Evolutionary conservation across 495 filamentous ascomycete genomes (phyloP), one percentile per base, ranked within the genome.

Genomic region (Annulohypoxylon nitens): DNA sequence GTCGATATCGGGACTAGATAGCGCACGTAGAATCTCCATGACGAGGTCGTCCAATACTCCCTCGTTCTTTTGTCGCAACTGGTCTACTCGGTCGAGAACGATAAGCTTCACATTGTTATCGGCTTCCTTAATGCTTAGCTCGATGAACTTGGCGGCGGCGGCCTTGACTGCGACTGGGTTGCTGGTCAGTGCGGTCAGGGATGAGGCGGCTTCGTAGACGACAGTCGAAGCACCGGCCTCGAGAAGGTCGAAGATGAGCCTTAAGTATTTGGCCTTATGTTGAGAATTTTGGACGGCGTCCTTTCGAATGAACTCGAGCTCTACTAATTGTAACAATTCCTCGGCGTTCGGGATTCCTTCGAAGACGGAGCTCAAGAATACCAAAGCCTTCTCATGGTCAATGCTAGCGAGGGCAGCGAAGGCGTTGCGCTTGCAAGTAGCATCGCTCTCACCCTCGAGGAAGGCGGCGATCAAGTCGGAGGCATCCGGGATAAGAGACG

Each of bases 51-150:
- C 95, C 65, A 99, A 81, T 57, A 98, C 89, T 65, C 97, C 96
- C 76, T 96, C 93, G 76, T 98, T 98, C 82, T 93, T 93, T 76
- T 93, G 89, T 70, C 97, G 88, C 60, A 99, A 84, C 73, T 97
- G 92, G 76, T 98, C 92, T 33, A 99, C 95, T 43, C 94, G 93
- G 73, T 98, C 97, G 47, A 99, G 86, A 18, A 98, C 97, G 75
- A 99, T 98, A 33, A 98, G 90, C 83, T 98, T 99, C 65, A 99
- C 97, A 77, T 99, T 99, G 85, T 99, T 99, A 78, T 99, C 96
- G 3, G 96, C 92, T 81, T 98, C 96, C 81, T 95, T 95, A 77
- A 99, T 98, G 71, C 91, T 92, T 1, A 99, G 89, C 78, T 99
- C 97, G 64, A 97, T 97, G 80, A 98, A 95, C 79, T 99, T 99